Percentiles rank a stretch among this genome's conserved stretches.
phyloP scores from a whole-genome alignment of 1,139 yeast genomes.

The Scheffersomyces parashehatae region DNA sequence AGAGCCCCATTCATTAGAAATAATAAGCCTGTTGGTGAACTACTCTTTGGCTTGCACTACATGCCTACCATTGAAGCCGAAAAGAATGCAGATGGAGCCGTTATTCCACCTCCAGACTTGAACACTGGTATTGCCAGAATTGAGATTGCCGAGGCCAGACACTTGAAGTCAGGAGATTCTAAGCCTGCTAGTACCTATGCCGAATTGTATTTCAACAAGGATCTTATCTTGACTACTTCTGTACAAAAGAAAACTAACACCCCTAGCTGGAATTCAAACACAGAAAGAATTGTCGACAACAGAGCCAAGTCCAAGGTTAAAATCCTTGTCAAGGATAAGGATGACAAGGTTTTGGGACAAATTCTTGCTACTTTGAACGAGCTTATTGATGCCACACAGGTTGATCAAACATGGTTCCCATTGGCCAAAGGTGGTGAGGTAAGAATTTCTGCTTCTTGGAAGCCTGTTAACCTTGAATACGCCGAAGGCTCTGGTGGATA shows the following conservation, averaged over 20 bases:
- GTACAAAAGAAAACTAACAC: slow-evolving; percentile 60
- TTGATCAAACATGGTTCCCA: slow-evolving; percentile 76
- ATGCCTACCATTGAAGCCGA: slow-evolving; percentile 80
- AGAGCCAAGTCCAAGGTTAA: slow-evolving; percentile 69
- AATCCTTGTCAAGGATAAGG: slow-evolving; percentile 63
- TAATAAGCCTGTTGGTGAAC: slow-evolving; percentile 76
- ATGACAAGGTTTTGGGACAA: slow-evolving; percentile 59
- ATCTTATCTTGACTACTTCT: slow-evolving; percentile 56
- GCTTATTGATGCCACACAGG: slow-evolving; percentile 73
- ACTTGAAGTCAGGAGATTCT: slow-evolving; percentile 41
- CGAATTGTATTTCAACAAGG: slow-evolving; percentile 66
- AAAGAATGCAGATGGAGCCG: slow-evolving; percentile 79
- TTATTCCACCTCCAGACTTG: slow-evolving; percentile 85
- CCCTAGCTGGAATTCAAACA: slow-evolving; percentile 66
- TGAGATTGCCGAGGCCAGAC: slow-evolving; percentile 52
- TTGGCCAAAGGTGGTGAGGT: slow-evolving; percentile 72
- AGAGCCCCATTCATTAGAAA: slow-evolving; percentile 67
- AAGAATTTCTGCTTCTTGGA: slow-evolving; percentile 73
- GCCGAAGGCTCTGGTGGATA: slow-evolving; percentile 75
- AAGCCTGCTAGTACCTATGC: slow-evolving; percentile 64
- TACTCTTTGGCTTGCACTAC: slow-evolving; percentile 69
- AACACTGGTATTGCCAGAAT: slow-evolving; percentile 86
- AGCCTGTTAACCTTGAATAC: slow-evolving; percentile 73
- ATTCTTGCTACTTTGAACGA: slow-evolving; percentile 66
- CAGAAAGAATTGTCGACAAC: slow-evolving; percentile 75